Conservation (phyloP, 2,329 filamentous ascomycete species). For the Pseudogymnoascus sp. region DNA sequence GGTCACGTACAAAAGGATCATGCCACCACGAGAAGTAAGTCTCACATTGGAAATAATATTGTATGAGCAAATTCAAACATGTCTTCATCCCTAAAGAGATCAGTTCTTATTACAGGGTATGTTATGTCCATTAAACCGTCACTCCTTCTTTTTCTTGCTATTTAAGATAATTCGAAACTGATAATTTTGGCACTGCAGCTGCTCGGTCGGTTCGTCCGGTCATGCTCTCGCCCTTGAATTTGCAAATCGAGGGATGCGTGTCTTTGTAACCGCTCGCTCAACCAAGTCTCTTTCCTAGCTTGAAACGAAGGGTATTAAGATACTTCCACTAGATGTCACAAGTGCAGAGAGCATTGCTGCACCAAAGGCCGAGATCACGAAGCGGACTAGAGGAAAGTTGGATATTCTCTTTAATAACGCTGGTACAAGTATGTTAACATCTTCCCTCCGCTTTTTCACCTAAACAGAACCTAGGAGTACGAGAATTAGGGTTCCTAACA, state of each 20-base stretch:
- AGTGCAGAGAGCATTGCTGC: constrained; percentile 1
- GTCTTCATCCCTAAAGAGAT: constrained; percentile 7
- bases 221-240: constrained; percentile 15
- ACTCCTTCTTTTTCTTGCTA: neutral
- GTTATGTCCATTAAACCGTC: neutral
- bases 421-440: constrained; percentile 11
- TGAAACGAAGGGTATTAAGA: constrained; percentile 13
- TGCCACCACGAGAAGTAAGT: neutral
- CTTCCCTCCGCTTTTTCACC: constrained; percentile 4
- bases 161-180: neutral
- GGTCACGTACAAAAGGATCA: neutral
- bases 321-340: constrained; percentile 8
- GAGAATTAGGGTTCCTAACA: neutral
- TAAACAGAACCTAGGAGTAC: neutral
- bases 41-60: neutral
- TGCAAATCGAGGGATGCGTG: constrained; percentile 14
- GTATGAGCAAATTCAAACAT: neutral
- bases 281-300: constrained; percentile 12
- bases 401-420: constrained; percentile 8
- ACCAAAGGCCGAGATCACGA: constrained; percentile 2
- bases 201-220: constrained; percentile 14
- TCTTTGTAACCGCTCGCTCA: constrained; percentile 15
- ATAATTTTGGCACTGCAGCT: constrained; percentile 10
- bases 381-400: neutral
- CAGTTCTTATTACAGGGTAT: constrained; percentile 14